Percentiles rank a stretch among this genome's conserved stretches.
Conservation (phyloP, 176 grass and related monocot genomes). For the Elaeis guineensis region DNA sequence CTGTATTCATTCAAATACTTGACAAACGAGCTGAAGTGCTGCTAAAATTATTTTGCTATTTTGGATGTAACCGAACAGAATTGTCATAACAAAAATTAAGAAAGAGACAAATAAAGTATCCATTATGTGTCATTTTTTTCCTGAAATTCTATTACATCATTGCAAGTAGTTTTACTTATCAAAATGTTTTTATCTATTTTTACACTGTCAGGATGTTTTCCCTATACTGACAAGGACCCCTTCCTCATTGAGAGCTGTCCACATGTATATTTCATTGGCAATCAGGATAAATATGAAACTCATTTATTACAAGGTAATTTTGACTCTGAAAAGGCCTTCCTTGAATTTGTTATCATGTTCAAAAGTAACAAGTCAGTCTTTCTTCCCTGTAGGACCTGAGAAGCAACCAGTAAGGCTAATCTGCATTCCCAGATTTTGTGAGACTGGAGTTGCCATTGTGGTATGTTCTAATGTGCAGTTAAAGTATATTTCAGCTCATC, state of each 20-base stretch:
- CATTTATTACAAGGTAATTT: constrained; percentile 58
- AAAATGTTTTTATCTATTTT: too few relatives aligned
- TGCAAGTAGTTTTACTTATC: too few relatives aligned
- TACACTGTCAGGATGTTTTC: constrained; percentile 63
- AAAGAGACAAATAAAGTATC: too few relatives aligned
- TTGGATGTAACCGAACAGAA: too few relatives aligned
- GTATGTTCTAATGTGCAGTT: constrained; percentile 33
- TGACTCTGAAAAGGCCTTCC: not conserved
- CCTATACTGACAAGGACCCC: constrained; percentile 95
- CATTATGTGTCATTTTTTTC: too few relatives aligned
- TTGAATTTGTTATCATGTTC: too few relatives aligned
- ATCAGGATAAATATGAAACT: constrained; percentile 92
- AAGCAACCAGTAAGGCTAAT: constrained; percentile 81
- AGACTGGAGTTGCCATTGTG: constrained; percentile 76
- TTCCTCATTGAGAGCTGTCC: constrained; percentile 88
- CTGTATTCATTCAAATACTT: too few relatives aligned
- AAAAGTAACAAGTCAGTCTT: constrained; percentile 4
- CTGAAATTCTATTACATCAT: too few relatives aligned
- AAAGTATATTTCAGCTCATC: too few relatives aligned
- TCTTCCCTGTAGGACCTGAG: constrained; percentile 51
- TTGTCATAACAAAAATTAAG: too few relatives aligned
- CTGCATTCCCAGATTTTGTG: constrained; percentile 78
- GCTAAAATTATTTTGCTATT: too few relatives aligned
- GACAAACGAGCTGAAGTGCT: too few relatives aligned
- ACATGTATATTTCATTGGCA: constrained; percentile 87